Evolutionary conservation across 2,329 filamentous ascomycete species (phyloP), one percentile per base, ranked within the genome.

Genomic region (Alternaria sp.): DNA sequence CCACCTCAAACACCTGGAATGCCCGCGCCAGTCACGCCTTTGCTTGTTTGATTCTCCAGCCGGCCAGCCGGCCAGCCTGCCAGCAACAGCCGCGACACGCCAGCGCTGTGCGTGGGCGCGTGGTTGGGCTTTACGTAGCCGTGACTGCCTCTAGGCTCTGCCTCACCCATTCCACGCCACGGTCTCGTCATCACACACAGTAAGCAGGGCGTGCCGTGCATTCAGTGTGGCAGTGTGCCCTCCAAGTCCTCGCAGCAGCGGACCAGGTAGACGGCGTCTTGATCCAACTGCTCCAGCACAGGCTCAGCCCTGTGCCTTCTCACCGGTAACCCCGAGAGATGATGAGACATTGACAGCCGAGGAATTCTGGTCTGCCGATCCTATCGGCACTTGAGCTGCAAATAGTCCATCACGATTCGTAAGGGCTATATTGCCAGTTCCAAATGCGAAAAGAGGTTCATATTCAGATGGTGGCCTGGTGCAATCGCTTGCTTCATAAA

Each of bases 211-310:
- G 21, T 56, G 26, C 11, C 49, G 33, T 21, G 48, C 58, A 45
- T 39, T 42, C 56, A 37, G 17, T 17, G 17, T 17, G 17, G 17
- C 17, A 17, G 17, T 17, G 17, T 17, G 17, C 17, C 17, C 17
- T 17, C 17, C 17, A 17, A 2, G 17, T 17, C 17, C 24, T 59
- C 51, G 31, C 51, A 41, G 29, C 37, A 50, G 50, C 39, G 51
- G 44, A 66, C 67, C 69, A 60, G 65, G 62, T 60, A 36, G 31
- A 46, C 56, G 62, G 56, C 59, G 51, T 34, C 42, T 56, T 59
- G 55, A 31, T 40, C 41, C 60, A 65, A 59, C 61, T 49, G 58
- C 44, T 54, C 59, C 58, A 61, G 55, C 31, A 33, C 56, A 58
- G 46, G 55, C 31, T 37, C 56, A 58, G 46, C 52, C 46, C 26